Base-by-base conservation (phyloP, 2,329 filamentous ascomycete species). In the Phaeosphaeriaceae sp. region DNA sequence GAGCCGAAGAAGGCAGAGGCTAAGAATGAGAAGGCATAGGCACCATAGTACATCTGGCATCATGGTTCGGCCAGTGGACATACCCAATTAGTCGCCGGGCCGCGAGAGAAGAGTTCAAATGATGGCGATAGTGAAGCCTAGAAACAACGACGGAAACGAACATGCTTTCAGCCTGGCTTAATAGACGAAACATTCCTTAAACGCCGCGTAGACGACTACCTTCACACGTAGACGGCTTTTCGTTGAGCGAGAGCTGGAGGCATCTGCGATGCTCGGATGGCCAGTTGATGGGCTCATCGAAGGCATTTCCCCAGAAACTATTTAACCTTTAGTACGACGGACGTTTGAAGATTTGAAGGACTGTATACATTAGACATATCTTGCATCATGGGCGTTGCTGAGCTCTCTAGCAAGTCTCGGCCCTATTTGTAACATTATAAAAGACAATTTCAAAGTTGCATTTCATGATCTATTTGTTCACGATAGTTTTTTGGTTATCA, bases 21-120 rank as follows among this genome's bases (percentile, higher is more conserved):
- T 34, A 44, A 81, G 52, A 75, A 51, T 13, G 77, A 79, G 44
- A 70, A 80, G 60, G 70, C 42, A 32, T 45, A 38, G 34, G n/a
- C 11, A 8, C 15, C 13, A 16, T 8, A 33, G 30, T 11, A n/a
- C 15, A 7, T 6, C 6, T 13, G 17, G 8, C 15, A 18, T 17
- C 4, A 36, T 15, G 6, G n/a, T 30, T 41, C 4, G 26, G 11
- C 11, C 39, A 18, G 28, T 16, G n/a, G 9, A 17, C 39, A 29
- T 3, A 41, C 16, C 26, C 30, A 13, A 16, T 28, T 11, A 13
- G 5, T 20, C 18, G 7, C 9, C 28, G 18, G 28, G 15, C 39
- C 12, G 28, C 28, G 9, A 13, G n/a, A 41, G 7, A 20, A 15
- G 16, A 41, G 16, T 18, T 17, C 23, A 26, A 11, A 26, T 4